phyloP scores from a whole-genome alignment of 495 filamentous ascomycete species.

The Penicillium silybi region DNA sequence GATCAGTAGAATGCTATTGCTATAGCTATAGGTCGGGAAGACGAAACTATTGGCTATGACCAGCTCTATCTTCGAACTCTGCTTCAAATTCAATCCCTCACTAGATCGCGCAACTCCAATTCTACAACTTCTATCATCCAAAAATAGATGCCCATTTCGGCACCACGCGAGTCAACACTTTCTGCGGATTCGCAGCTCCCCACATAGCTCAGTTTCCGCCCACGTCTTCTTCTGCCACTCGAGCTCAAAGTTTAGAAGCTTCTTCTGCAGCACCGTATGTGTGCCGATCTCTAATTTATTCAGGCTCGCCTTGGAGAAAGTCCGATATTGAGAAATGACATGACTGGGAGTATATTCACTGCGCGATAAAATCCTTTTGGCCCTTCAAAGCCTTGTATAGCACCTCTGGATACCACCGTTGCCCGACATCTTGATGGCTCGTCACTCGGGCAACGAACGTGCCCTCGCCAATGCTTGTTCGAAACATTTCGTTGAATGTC shows the following conservation, averaged over 20 bases:
- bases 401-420: constrained; percentile 5
- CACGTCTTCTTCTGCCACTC: constrained; percentile 36
- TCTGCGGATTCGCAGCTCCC: constrained; percentile 8
- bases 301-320: not conserved
- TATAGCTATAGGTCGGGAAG: no score
- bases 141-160: constrained; percentile 24
- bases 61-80: not conserved
- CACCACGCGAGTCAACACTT: constrained; percentile 15
- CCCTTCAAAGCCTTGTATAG: constrained; percentile 1
- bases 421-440: constrained; percentile 57
- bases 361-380: not conserved
- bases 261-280: constrained; percentile 23
- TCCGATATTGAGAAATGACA: not conserved
- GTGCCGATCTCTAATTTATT: constrained; percentile 3
- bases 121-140: not conserved
- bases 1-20: no score
- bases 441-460: constrained; percentile 80
- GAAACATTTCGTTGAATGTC: constrained; percentile 39
- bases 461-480: constrained; percentile 70
- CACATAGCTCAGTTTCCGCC: constrained; percentile 10
- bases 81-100: not conserved
- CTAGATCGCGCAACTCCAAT: not conserved
- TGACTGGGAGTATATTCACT: not conserved
- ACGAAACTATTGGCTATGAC: not conserved
- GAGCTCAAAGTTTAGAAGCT: constrained; percentile 35